Percentiles rank a stretch among this genome's conserved stretches.
phyloP scores from a whole-genome alignment of 2,329 filamentous ascomycete species.

The Periconia digitata region DNA sequence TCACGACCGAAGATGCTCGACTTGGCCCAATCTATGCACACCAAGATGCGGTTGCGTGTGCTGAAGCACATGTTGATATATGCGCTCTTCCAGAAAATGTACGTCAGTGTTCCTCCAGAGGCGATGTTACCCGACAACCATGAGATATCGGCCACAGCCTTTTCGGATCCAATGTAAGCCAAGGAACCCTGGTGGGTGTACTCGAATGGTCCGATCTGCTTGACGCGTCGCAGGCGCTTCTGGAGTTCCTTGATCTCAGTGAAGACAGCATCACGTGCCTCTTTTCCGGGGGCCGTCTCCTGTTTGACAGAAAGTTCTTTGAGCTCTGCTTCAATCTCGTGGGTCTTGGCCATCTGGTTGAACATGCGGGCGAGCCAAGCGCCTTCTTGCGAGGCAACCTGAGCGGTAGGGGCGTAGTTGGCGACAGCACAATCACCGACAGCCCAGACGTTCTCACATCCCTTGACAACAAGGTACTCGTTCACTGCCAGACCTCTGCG shows the following conservation, averaged over 20 bases:
- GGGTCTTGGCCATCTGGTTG: slow-evolving; percentile 98
- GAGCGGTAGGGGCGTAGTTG: slow-evolving; percentile 95
- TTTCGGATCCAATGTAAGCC: slow-evolving; percentile 97
- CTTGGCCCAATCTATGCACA: slow-evolving; percentile 94
- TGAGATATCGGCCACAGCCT: slow-evolving; percentile 93
- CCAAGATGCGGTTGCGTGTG: slow-evolving; percentile 92
- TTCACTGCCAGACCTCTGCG: slow-evolving; percentile 94
- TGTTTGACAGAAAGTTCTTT: slow-evolving; percentile 63
- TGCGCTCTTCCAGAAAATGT: slow-evolving; percentile 96
- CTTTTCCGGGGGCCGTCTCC: slow-evolving; percentile 67
- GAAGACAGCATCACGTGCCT: slow-evolving; percentile 59
- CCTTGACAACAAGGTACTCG: slow-evolving; percentile 98
- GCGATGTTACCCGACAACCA: slow-evolving; percentile 98
- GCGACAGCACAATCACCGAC: slow-evolving; percentile 96
- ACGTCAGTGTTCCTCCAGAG: slow-evolving; percentile 89
- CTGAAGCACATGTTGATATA: slow-evolving; percentile 99
- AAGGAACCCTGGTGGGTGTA: slow-evolving; percentile 97
- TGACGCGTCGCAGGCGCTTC: slow-evolving; percentile 83
- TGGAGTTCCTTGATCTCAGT: slow-evolving; percentile 84
- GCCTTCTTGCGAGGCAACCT: slow-evolving; percentile 95
- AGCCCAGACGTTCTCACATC: slow-evolving; percentile 95
- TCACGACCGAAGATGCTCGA: slow-evolving; percentile 96
- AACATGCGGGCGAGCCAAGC: slow-evolving; percentile 92
- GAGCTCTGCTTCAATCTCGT: slow-evolving; percentile 76
- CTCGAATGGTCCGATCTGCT: slow-evolving; percentile 95